These are phyloP conservation scores for Boletus fagicola DNA, from an alignment of 768 basidiomycete species.

Conservation along the genomic window DNA sequence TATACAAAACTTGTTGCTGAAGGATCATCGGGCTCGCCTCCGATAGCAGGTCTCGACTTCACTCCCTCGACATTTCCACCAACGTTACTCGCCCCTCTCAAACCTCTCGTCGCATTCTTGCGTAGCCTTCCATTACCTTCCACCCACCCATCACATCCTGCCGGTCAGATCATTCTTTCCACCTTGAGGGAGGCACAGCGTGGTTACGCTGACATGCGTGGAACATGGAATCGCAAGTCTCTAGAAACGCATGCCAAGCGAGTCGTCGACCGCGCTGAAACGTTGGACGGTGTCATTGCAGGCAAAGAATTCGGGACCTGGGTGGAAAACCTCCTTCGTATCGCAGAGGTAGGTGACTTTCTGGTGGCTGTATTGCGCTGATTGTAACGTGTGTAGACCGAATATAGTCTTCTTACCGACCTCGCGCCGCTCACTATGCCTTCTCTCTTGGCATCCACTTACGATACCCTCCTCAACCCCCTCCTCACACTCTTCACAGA, in stretches of 20 bases:
- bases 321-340: conserved; percentile 61
- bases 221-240: conserved; percentile 72
- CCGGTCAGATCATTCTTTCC: conserved; percentile 58
- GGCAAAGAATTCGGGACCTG: conserved; percentile 73
- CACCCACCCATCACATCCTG: conserved; percentile 82
- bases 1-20: conserved; percentile 90
- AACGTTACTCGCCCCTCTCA: conserved; percentile 49
- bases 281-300: conserved; percentile 58
- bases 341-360: conserved; percentile 55
- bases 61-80: conserved; percentile 54
- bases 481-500: conserved; percentile 63
- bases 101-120: conserved; percentile 65
- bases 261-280: conserved; percentile 68
- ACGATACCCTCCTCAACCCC: conserved; percentile 58
- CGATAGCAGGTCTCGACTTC: conserved; percentile 56
- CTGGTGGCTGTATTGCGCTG: not conserved
- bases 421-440: conserved; percentile 59
- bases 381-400: conserved; percentile 44
- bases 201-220: conserved; percentile 86
- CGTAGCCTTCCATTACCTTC: conserved; percentile 72
- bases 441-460: conserved; percentile 55
- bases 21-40: conserved; percentile 74
- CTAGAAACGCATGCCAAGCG: conserved; percentile 70
- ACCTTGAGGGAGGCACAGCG: conserved; percentile 75
- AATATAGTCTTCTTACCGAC: conserved; percentile 62